Evolutionary conservation across 2,329 filamentous ascomycete species (phyloP).

Genomic region (Colletotrichum melonis): DNA sequence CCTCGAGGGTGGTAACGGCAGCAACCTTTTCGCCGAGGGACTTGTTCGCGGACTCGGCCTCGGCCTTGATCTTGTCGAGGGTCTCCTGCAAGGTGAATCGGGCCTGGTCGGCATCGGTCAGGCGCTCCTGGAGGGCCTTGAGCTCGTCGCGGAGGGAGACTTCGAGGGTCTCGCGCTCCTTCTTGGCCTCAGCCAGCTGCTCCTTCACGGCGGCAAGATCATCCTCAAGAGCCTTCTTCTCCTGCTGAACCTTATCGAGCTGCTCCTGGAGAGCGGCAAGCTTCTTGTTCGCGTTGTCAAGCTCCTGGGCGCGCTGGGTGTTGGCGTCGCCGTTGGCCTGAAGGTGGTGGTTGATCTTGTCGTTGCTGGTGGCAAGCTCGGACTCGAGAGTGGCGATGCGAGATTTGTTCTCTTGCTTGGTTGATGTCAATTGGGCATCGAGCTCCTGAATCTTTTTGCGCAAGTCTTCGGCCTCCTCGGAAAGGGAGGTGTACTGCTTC

Average conservation of each 20-base stretch:
- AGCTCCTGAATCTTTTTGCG: slow-evolving; percentile 52
- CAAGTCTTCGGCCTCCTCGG: slow-evolving; percentile 50
- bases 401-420: slow-evolving; percentile 46
- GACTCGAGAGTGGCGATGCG: slow-evolving; percentile 48
- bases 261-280: slow-evolving; percentile 45
- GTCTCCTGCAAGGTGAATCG: slow-evolving; percentile 45
- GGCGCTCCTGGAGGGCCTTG: slow-evolving; percentile 46
- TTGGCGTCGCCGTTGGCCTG: slow-evolving; percentile 42
- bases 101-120: slow-evolving; percentile 47
- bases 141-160: slow-evolving; percentile 45
- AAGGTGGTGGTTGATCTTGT: slow-evolving; percentile 38
- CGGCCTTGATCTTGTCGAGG: slow-evolving; percentile 44
- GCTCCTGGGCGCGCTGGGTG: slow-evolving; percentile 37
- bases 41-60: slow-evolving; percentile 44
- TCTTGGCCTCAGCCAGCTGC: slow-evolving; percentile 47
- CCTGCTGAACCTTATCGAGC: slow-evolving; percentile 39
- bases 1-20: slow-evolving; percentile 43
- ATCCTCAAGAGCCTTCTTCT: slow-evolving; percentile 44
- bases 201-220: slow-evolving; percentile 48
- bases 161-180: slow-evolving; percentile 49
- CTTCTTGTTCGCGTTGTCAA: slow-evolving; percentile 40
- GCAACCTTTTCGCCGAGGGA: slow-evolving; percentile 43
- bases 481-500: slow-evolving; percentile 47
- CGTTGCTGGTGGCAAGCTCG: slow-evolving; percentile 45
- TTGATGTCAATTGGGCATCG: slow-evolving; percentile 43